A percentile compares a stretch with the other conserved stretches of the same genome.
phyloP scores from a whole-genome alignment of 176 grass and related monocot species.

The Elaeis guineensis region DNA sequence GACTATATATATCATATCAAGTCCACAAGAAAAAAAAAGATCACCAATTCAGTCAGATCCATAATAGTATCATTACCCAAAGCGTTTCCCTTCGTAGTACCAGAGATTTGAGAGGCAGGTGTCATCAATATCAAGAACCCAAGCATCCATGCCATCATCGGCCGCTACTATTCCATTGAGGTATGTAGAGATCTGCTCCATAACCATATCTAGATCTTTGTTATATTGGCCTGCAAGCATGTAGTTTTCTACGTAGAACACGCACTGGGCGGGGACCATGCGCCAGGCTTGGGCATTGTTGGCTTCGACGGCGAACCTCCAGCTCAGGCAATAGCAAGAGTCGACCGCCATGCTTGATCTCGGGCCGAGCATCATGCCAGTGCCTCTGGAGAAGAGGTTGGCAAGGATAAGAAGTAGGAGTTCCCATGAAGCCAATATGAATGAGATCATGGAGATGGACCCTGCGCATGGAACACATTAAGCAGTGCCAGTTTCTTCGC shows the following conservation, averaged over 20 bases:
- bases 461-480: constrained; percentile 16
- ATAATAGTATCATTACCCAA: constrained; percentile 40
- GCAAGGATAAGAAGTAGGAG: constrained; percentile 26
- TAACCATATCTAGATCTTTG: constrained; percentile 51
- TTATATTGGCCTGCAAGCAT: constrained; percentile 84
- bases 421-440: constrained; percentile 25
- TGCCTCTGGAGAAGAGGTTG: constrained; percentile 13
- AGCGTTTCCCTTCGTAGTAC: constrained; percentile 64
- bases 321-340: constrained; percentile 59
- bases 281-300: constrained; percentile 76
- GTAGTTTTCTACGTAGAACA: constrained; percentile 57
- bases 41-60: too few species aligned
- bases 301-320: constrained; percentile 81
- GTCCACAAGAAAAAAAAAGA: too few species aligned
- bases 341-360: constrained; percentile 23
- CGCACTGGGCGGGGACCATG: constrained; percentile 57
- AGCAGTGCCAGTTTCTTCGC: neutral
- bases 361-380: neutral
- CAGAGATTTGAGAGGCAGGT: constrained; percentile 84
- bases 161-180: constrained; percentile 27
- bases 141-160: constrained; percentile 70
- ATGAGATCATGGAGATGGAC: constrained; percentile 8
- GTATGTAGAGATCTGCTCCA: constrained; percentile 46
- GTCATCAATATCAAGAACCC: constrained; percentile 90
- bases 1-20: too few species aligned